These are phyloP conservation scores for Stromatinia cepivora DNA, from an alignment of 2,329 filamentous ascomycete species.

Conservation along the genomic window DNA sequence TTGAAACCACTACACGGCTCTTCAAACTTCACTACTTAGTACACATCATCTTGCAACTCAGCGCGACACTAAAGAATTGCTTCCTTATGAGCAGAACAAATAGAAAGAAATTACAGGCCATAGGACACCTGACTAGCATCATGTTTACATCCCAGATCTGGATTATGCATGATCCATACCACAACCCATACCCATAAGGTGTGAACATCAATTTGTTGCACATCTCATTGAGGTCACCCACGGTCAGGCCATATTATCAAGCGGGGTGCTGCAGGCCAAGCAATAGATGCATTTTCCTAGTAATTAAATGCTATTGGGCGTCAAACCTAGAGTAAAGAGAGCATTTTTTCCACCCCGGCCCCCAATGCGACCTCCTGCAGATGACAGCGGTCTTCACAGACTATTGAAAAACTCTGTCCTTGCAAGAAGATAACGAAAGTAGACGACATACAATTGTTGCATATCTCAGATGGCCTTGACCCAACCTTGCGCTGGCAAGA, in stretches of 20 bases:
- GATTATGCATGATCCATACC: background rate
- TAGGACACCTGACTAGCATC: background rate
- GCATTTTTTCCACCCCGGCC: background rate
- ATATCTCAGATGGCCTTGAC: constrained; percentile 9
- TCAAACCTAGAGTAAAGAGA: background rate
- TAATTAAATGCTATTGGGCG: background rate
- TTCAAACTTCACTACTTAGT: background rate
- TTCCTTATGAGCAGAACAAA: background rate
- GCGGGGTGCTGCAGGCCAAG: background rate
- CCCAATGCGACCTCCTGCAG: background rate
- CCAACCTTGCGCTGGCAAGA: background rate
- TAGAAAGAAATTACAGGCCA: too few relatives aligned
- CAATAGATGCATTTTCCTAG: background rate
- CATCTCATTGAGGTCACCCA: background rate
- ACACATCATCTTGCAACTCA: background rate
- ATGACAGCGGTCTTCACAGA: background rate
- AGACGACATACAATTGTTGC: background rate
- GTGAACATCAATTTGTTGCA: constrained; percentile 1
- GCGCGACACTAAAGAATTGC: background rate
- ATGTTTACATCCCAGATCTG: background rate
- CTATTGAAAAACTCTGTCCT: background rate
- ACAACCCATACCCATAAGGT: too few relatives aligned
- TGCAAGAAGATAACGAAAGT: background rate
- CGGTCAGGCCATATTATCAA: background rate
- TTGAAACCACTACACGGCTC: background rate